A percentile compares a stretch with the other conserved stretches of the same genome.
Conservation (phyloP, 441 rosid species). For the Adansonia rubrostipa region DNA sequence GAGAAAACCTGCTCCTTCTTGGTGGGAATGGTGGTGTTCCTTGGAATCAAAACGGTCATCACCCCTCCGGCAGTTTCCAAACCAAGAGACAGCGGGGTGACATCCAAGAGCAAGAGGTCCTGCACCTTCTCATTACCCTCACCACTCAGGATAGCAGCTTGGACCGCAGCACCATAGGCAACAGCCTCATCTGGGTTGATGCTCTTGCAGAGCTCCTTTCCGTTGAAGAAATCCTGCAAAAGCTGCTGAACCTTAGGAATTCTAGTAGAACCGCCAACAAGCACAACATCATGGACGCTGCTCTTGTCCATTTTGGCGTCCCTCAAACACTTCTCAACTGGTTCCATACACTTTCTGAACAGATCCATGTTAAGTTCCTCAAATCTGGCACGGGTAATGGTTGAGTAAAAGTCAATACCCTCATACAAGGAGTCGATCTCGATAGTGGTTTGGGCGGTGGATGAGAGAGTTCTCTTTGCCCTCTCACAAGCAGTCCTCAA, state of each 20-base stretch:
- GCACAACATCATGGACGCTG: conserved; percentile 52
- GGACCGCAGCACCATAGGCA: conserved; percentile 73
- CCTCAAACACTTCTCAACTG: conserved; percentile 64
- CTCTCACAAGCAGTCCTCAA: conserved; percentile 64
- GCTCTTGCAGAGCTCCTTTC: conserved; percentile 64
- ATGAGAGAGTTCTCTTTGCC: conserved; percentile 58
- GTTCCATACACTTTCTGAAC: conserved; percentile 67
- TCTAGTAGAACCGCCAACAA: conserved; percentile 69
- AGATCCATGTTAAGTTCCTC: conserved; percentile 40
- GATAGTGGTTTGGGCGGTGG: conserved; percentile 29
- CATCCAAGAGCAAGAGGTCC: conserved; percentile 57
- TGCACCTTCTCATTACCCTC: conserved; percentile 70
- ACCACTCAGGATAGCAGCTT: conserved; percentile 63
- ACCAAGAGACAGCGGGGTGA: conserved; percentile 64
- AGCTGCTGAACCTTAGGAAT: conserved; percentile 68
- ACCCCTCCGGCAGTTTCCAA: conserved; percentile 64
- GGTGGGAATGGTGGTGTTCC: conserved; percentile 63
- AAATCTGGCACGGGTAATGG: conserved; percentile 57
- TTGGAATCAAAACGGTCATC: conserved; percentile 56
- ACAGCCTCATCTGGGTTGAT: conserved; percentile 68
- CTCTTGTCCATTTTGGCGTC: conserved; percentile 19
- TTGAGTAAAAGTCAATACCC: conserved; percentile 57
- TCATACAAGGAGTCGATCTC: conserved; percentile 59
- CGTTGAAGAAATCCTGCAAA: conserved; percentile 59
- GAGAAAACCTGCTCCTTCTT: conserved; percentile 69